Evolutionary conservation across 805 yeast genomes (phyloP), one percentile per base, ranked within the genome.

Genomic region (Clavispora fructus): DNA sequence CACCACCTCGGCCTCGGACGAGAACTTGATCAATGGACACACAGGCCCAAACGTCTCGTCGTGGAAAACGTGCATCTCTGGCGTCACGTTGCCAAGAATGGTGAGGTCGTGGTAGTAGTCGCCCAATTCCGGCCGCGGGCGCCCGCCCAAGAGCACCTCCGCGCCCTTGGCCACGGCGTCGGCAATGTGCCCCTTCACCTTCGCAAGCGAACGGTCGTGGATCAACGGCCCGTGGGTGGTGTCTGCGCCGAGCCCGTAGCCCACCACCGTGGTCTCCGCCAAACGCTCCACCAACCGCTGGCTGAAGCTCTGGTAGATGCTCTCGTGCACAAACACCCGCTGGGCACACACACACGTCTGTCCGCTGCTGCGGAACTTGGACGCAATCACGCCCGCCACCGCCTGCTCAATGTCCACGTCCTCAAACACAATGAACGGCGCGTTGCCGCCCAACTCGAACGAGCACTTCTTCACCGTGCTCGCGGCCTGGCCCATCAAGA

Each of bases 41-140:
- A 87, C 71, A 2, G 95, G 95, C 2, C 94, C 95, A 62, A 87
- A 87, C 2, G 91, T 85, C 62, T 87, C 95, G 55, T 85, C 90
- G n/a, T 63, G 53, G 54, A 76, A 71, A 30, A 86, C 78, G 37
- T 62, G 52, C 80, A 86, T 85, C 17, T 71, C 72, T 2, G 68
- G 61, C 41, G 81, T 78, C 40, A 80, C 85, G 49, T 79, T 77
- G n/a, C 78, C 71, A 43, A 87, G 61, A 12, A 87, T 73, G 0
- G 95, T 87, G 46, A 87, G 81, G 26, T 79, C 82, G 58, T 75
- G 87, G 71, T 82, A 87, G 57, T 70, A 70, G 38, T 74, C 77
- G 6, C 92, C 92, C 14, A 85, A 56, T 25, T 77, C 78, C 3
- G 75, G 61, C 28, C 79, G 74, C 13, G 65, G 61, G 4, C 68